A percentile compares a stretch with the other conserved stretches of the same genome.
Evolutionary conservation across 1,139 yeast species (phyloP).

Genomic region (Taphrina flavorubra): DNA sequence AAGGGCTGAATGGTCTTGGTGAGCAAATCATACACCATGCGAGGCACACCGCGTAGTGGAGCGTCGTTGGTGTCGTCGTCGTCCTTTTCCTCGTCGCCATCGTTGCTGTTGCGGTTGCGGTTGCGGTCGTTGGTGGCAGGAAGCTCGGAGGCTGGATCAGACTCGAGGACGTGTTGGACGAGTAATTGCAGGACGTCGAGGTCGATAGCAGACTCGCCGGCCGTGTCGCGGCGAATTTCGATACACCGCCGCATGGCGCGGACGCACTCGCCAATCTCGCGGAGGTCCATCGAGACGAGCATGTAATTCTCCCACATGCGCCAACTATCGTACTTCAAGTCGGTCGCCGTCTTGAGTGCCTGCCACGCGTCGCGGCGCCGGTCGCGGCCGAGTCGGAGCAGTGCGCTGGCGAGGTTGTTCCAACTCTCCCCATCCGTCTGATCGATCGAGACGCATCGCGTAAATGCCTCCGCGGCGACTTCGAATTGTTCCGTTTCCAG

Average conservation of each 20-base stretch:
- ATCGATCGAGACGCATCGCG: conserved; percentile 86
- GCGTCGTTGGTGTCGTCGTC: conserved; percentile 50
- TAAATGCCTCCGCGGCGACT: conserved; percentile 88
- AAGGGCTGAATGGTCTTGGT: conserved; percentile 60
- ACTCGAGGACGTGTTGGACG: conserved; percentile 65
- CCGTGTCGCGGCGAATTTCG: conserved; percentile 57
- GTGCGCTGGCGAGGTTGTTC: conserved; percentile 91
- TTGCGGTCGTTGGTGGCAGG: conserved; percentile 49
- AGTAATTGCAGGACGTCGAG: conserved; percentile 76
- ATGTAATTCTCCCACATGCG: conserved; percentile 87
- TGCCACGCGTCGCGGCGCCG: conserved; percentile 45
- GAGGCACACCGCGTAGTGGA: conserved; percentile 49
- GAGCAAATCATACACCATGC: conserved; percentile 54
- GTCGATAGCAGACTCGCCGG: conserved; percentile 73
- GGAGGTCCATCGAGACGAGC: conserved; percentile 76
- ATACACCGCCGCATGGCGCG: conserved; percentile 71
- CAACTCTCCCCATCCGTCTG: conserved; percentile 83
- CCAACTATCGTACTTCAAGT: conserved; percentile 67
- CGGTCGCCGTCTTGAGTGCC: conserved; percentile 46
- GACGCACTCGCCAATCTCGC: conserved; percentile 87
- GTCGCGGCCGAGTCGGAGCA: conserved; percentile 57
- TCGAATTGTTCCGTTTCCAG: conserved; percentile 74
- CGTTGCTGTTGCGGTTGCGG: too few species aligned
- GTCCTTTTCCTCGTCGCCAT: too few species aligned
- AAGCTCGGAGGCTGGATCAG: conserved; percentile 57